A percentile compares a stretch with the other conserved stretches of the same genome.
phyloP scores from a whole-genome alignment of 108 stramenopile species.

The Stephanodiscus triporus region DNA sequence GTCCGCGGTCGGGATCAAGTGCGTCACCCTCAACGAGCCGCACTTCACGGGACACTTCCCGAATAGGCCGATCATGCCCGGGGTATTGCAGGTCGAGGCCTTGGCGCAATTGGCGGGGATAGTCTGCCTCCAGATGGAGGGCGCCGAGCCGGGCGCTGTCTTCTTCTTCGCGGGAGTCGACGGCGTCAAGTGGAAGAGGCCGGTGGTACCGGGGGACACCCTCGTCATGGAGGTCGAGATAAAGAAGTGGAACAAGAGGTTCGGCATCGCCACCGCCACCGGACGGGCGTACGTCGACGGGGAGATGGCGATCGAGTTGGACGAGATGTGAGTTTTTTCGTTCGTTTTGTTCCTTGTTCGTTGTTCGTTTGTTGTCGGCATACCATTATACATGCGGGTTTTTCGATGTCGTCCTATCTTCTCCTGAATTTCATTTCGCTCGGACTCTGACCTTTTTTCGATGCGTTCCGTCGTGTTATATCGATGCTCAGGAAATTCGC shows the following conservation, averaged over 20 bases:
- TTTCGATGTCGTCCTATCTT: neutral
- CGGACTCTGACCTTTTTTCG: neutral
- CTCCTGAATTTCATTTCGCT: neutral
- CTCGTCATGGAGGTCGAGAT: slow-evolving; percentile 97
- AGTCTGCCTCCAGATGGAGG: slow-evolving; percentile 89
- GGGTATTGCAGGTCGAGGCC: slow-evolving; percentile 97
- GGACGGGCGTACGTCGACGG: slow-evolving; percentile 90
- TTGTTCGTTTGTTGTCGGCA: too few species aligned
- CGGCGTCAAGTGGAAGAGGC: slow-evolving; percentile 97
- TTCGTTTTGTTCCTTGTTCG: neutral
- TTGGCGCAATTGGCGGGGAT: slow-evolving; percentile 96
- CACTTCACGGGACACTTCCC: slow-evolving; percentile 99
- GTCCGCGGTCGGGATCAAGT: slow-evolving; percentile 94
- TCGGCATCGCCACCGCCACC: slow-evolving; percentile 88
- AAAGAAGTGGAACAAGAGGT: slow-evolving; percentile 83
- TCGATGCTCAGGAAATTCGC: slow-evolving; percentile 45
- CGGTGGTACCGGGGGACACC: slow-evolving; percentile 95
- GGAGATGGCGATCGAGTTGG: slow-evolving; percentile 79
- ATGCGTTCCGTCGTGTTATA: neutral
- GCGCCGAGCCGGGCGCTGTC: slow-evolving; percentile 82
- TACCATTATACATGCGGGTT: too few species aligned
- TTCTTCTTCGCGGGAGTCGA: slow-evolving; percentile 98
- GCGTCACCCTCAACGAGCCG: slow-evolving; percentile 95
- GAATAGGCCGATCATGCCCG: slow-evolving; percentile 97
- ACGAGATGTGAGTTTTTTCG: slow-evolving; percentile 75